These are phyloP conservation scores for Chrysoporthe austroafricana DNA, from an alignment of 2,329 filamentous ascomycete species.

Conservation along the genomic window DNA sequence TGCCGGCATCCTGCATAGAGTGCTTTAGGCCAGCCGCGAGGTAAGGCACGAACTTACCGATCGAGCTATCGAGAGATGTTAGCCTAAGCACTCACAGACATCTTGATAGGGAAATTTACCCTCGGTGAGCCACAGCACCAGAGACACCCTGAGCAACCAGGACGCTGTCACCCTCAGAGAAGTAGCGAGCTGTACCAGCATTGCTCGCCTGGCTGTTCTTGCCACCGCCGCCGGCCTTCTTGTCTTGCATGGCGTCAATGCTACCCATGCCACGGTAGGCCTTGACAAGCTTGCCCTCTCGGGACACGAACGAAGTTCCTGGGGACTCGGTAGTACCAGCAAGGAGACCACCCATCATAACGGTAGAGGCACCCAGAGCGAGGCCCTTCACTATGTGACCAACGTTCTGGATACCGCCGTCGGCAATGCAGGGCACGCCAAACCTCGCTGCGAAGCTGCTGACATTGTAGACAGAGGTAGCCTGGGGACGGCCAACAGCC, in stretches of 20 bases:
- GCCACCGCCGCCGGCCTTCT: constrained; percentile 80
- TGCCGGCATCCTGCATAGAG: constrained; percentile 93
- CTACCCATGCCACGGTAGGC: constrained; percentile 98
- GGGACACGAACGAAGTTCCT: constrained; percentile 93
- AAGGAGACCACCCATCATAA: constrained; percentile 99
- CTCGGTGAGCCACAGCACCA: constrained; percentile 79
- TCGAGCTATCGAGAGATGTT: constrained; percentile 57
- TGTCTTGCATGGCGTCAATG: constrained; percentile 99
- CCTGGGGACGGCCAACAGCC: constrained; percentile 96
- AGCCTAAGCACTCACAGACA: constrained; percentile 33
- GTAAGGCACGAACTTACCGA: constrained; percentile 96
- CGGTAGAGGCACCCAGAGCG: constrained; percentile 87
- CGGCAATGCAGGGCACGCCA: constrained; percentile 96
- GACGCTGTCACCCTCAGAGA: constrained; percentile 93
- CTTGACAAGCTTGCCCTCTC: constrained; percentile 97
- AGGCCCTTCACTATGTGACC: constrained; percentile 99
- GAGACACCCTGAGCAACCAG: constrained; percentile 97
- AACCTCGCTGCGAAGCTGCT: constrained; percentile 88
- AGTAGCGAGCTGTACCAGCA: constrained; percentile 95
- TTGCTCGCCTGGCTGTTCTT: constrained; percentile 81
- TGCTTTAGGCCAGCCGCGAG: constrained; percentile 95
- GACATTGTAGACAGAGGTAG: constrained; percentile 89
- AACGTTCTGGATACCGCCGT: constrained; percentile 97
- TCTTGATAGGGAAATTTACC: constrained; percentile 44
- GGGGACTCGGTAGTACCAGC: constrained; percentile 97